Evolutionary conservation across 2,329 filamentous ascomycete genomes (phyloP), one percentile per base, ranked within the genome.

Genomic region (Botryotinia calthae): DNA sequence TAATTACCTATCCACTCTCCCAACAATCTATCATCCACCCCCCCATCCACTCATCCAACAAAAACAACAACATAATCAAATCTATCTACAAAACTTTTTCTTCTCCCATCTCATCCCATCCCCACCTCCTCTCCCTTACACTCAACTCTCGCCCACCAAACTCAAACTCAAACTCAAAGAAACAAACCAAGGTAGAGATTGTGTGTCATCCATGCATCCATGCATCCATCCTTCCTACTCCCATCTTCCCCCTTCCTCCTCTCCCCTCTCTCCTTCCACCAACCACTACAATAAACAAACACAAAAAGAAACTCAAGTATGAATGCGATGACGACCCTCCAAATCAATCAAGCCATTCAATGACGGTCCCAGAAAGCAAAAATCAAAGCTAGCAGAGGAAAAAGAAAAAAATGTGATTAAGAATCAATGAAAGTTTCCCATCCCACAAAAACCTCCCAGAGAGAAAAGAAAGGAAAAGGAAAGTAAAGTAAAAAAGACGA

Each of bases 301-400:
- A 67, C 34, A 67, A 67, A 67, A 67, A 67, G 64, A 67, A 67
- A 67, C 14, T 28, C 51, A 28, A 56, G 25, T 56, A 28, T n/a
- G 25, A 28, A 31, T 56, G 31, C 16, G 51, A 56, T 56, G 51
- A 6, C 5, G 25, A n/a, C 16, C 34, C 46, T n/a, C 64, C 34
- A 40, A 54, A 44, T 51, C 64, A 67, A 46, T 51, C 64, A 37
- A 66, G 51, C 46, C 64, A n/a, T 34, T 66, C 63, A 68, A 68
- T n/a, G 20, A 54, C 62, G 25, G 59, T 18, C 34, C 28, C 42
- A 63, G 62, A 42, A 56, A 64, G 4, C 16, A 61, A 64, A 20
- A 25, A 16, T n/a, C 28, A 54, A 54, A 62, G 62, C 31, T 25
- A n/a, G 58, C 22, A 61, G 58, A 40, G 56, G 28, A 4, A 16